Conservation (phyloP, 2,329 filamentous ascomycete species). For the Bisporella sp. region DNA sequence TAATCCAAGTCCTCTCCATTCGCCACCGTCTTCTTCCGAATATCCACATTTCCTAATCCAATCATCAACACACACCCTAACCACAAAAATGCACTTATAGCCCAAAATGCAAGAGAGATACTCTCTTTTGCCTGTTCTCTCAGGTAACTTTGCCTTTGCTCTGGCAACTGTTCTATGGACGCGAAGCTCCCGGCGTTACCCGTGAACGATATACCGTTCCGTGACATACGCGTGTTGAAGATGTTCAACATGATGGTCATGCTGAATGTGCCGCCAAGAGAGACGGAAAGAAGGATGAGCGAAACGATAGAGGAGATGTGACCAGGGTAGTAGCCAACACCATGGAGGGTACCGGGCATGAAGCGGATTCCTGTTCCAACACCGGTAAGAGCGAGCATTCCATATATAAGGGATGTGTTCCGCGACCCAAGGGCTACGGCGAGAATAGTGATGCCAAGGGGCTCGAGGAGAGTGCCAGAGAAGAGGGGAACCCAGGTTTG, state of each 20-base stretch:
- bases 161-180: slow-evolving; percentile 29
- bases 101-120: slow-evolving; percentile 59
- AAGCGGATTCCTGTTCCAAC: slow-evolving; percentile 57
- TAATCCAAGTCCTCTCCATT: slow-evolving; percentile 4
- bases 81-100: slow-evolving; percentile 52
- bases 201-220: slow-evolving; percentile 1
- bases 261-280: slow-evolving; percentile 57
- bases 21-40: slow-evolving; percentile 16
- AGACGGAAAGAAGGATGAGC: slow-evolving; percentile 50
- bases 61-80: slow-evolving; percentile 37
- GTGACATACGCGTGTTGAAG: slow-evolving; percentile 49
- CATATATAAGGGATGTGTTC: slow-evolving; percentile 46
- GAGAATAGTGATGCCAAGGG: slow-evolving; percentile 50
- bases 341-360: slow-evolving; percentile 56
- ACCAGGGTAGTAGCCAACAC: slow-evolving; percentile 52
- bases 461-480: slow-evolving; percentile 48
- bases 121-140: slow-evolving; percentile 42
- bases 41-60: slow-evolving; percentile 41
- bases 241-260: slow-evolving; percentile 63
- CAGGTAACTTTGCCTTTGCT: slow-evolving; percentile 30
- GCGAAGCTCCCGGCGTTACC: slow-evolving; percentile 26
- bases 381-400: slow-evolving; percentile 60
- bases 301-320: slow-evolving; percentile 52
- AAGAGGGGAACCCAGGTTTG: slow-evolving; percentile 55
- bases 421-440: slow-evolving; percentile 47